These are phyloP conservation scores for Durio zibethinus DNA, from an alignment of 345 rosid species.

Conservation along the genomic window DNA sequence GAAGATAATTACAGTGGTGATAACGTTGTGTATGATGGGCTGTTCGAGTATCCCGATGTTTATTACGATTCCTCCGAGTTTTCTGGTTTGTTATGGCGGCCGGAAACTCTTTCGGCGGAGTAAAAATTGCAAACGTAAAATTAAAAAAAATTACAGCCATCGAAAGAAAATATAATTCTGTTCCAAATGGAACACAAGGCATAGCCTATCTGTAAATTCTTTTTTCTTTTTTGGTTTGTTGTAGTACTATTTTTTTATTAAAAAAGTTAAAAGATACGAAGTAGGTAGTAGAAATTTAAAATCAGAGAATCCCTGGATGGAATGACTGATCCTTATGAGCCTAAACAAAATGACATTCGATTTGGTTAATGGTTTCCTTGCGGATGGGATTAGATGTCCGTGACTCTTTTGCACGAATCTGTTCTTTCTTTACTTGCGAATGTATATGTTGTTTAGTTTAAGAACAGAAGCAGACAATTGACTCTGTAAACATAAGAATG, in stretches of 20 bases:
- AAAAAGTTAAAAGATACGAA: neutral
- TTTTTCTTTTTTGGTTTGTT: neutral
- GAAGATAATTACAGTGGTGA: conserved; percentile 30
- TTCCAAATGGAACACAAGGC: neutral
- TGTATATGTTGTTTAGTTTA: too few relatives aligned
- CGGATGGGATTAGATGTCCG: neutral
- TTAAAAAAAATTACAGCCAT: neutral
- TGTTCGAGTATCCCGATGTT: conserved; percentile 49
- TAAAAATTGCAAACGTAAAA: neutral
- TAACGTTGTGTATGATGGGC: conserved; percentile 45
- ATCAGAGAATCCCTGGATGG: neutral
- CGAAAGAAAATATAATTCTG: neutral
- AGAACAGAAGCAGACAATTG: too few relatives aligned
- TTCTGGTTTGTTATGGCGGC: conserved; percentile 49
- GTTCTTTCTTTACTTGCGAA: neutral
- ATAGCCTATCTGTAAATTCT: conserved; percentile 20
- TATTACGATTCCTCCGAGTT: conserved; percentile 39
- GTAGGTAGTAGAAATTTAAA: neutral
- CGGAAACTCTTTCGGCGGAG: conserved; percentile 53
- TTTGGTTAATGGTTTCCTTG: neutral
- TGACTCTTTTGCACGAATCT: neutral
- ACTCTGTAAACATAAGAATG: too few relatives aligned
- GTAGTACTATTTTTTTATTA: neutral
- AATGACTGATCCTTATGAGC: neutral
- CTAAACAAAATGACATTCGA: neutral